Conservation (phyloP, 805 yeast genomes). For the Yamadazyma phyllophila region DNA sequence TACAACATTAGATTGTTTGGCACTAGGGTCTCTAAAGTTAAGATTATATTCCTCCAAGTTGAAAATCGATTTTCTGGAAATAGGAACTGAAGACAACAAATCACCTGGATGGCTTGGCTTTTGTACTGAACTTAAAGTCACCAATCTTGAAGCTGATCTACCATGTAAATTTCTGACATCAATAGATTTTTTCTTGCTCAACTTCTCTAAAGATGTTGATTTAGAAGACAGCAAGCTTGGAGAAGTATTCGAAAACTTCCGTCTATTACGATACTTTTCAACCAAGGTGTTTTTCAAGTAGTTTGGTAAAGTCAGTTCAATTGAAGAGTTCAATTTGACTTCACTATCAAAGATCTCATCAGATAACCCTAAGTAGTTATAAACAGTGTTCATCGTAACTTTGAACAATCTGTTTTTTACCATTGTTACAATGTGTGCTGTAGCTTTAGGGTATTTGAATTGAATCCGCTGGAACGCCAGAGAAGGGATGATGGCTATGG, state of each 20-base stretch:
- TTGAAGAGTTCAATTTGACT: constrained; percentile 51
- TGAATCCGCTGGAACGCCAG: constrained; percentile 75
- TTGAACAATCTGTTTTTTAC: constrained; percentile 81
- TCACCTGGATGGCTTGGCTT: constrained; percentile 78
- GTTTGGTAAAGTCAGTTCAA: constrained; percentile 47
- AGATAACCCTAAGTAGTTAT: constrained; percentile 81
- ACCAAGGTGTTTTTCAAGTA: constrained; percentile 60
- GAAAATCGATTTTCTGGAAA: constrained; percentile 44
- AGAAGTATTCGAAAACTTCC: not conserved
- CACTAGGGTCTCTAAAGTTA: constrained; percentile 9
- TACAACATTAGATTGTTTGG: not conserved
- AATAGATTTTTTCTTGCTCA: constrained; percentile 9
- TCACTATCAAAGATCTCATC: constrained; percentile 79
- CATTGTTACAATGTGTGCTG: constrained; percentile 93
- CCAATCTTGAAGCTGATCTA: constrained; percentile 34
- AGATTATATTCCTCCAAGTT: constrained; percentile 14
- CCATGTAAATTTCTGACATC: constrained; percentile 8
- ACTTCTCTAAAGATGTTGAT: constrained; percentile 4
- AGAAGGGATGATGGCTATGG: constrained; percentile 89
- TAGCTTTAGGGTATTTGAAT: constrained; percentile 76
- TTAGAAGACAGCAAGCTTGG: constrained; percentile 1
- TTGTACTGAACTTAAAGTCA: constrained; percentile 49
- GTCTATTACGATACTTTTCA: constrained; percentile 28
- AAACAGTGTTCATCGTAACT: constrained; percentile 89
- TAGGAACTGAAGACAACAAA: constrained; percentile 74